A percentile compares a stretch with the other conserved stretches of the same genome.
Conservation (phyloP, 31 red algal species). For the Odonthalia washingtoniensis region DNA sequence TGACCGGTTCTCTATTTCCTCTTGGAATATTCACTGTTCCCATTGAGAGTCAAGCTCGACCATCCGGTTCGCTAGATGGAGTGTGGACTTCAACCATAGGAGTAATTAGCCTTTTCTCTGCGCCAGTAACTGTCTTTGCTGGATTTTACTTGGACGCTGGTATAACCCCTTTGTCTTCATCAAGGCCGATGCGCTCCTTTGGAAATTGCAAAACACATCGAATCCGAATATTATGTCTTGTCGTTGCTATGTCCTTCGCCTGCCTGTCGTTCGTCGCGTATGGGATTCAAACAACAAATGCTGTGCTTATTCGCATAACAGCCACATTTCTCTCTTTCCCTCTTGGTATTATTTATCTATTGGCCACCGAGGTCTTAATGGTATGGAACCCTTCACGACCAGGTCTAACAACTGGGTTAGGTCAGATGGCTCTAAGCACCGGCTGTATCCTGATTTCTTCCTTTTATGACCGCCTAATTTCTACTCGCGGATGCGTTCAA, state of each 20-base stretch:
- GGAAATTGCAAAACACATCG: constrained; percentile 1
- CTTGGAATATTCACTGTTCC: constrained; percentile 19
- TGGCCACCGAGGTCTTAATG: not conserved
- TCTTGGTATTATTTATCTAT: not conserved
- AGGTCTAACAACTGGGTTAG: not conserved
- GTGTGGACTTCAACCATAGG: constrained; percentile 33
- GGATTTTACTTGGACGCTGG: constrained; percentile 15
- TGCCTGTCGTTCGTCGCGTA: not conserved
- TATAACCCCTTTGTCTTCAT: not conserved
- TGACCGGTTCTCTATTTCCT: constrained; percentile 21
- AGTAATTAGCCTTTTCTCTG: constrained; percentile 18
- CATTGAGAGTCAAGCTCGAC: not conserved
- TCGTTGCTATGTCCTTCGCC: constrained; percentile 10
- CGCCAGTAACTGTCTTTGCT: constrained; percentile 20
- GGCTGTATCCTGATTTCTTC: not conserved
- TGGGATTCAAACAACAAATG: constrained; percentile 1
- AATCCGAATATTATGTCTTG: not conserved
- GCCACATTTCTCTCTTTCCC: not conserved
- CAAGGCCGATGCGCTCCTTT: not conserved
- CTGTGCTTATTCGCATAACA: not conserved
- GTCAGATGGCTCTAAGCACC: not conserved
- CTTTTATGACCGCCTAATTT: constrained; percentile 1
- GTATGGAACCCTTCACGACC: not conserved
- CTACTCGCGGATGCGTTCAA: not conserved
- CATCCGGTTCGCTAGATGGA: not conserved